Conservation (phyloP, 768 basidiomycete species). For the Jaapia argillacea region DNA sequence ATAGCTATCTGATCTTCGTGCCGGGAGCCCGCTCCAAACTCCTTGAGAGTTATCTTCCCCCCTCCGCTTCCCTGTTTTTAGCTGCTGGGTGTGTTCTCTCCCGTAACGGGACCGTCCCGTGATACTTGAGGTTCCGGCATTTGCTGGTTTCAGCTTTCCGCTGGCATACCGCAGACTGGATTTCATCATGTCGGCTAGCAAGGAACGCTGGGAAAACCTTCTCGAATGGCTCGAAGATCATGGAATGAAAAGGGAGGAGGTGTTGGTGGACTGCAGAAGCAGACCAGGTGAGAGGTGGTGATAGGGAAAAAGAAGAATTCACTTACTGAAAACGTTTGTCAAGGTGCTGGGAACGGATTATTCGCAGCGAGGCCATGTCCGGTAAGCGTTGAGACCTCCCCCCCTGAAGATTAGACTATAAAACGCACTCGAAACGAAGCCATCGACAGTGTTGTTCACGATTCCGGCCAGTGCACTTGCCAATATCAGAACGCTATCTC, state of each 20-base stretch:
- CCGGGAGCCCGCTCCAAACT: not conserved
- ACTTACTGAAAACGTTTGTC: not conserved
- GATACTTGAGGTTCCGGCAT: too few relatives aligned
- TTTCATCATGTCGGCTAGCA: not conserved
- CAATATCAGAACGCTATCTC: conserved; percentile 59
- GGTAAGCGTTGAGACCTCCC: conserved; percentile 21
- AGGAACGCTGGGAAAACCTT: conserved; percentile 1
- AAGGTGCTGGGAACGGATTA: conserved; percentile 65
- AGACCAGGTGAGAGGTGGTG: conserved; percentile 35
- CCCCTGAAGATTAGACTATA: too few relatives aligned
- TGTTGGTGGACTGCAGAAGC: conserved; percentile 42
- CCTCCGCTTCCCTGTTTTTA: not conserved
- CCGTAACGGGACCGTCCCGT: too few relatives aligned
- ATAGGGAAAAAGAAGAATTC: conserved; percentile 1
- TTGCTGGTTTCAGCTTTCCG: too few relatives aligned
- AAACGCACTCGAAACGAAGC: conserved; percentile 29
- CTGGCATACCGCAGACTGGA: too few relatives aligned
- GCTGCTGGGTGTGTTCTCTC: too few relatives aligned
- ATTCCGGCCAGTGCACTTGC: conserved; percentile 65
- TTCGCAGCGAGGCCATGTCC: conserved; percentile 36
- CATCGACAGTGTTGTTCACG: conserved; percentile 50
- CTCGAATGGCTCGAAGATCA: not conserved
- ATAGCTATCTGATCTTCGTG: not conserved
- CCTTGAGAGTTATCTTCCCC: not conserved
- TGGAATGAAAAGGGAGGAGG: conserved; percentile 18